Percentiles rank a stretch among this genome's conserved stretches.
phyloP scores from a whole-genome alignment of 2,329 filamentous ascomycete genomes.

The Keithomyces neogunnii region DNA sequence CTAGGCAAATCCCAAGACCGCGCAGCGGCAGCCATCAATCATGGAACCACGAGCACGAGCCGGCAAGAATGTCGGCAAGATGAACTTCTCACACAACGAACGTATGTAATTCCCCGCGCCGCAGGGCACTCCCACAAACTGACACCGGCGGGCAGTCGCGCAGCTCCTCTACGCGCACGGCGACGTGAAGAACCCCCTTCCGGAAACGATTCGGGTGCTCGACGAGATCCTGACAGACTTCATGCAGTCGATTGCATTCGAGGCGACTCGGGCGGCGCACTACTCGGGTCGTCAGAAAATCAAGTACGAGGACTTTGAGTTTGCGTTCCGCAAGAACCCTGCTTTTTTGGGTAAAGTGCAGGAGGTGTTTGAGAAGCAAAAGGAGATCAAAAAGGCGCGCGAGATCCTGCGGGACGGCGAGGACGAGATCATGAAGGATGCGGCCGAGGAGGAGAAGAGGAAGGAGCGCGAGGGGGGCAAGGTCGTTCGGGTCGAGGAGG shows the following conservation, averaged over 20 bases:
- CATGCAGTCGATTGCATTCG: conserved; percentile 87
- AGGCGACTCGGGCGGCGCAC: conserved; percentile 76
- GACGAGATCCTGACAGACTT: conserved; percentile 97
- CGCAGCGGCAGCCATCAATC: conserved; percentile 19
- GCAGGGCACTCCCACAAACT: not conserved
- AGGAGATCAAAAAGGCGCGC: conserved; percentile 73
- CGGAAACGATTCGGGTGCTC: conserved; percentile 75
- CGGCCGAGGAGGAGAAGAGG: conserved; percentile 34
- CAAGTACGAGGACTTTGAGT: conserved; percentile 97
- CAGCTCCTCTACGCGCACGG: conserved; percentile 74
- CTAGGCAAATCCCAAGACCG: not conserved
- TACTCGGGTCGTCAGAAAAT: conserved; percentile 90
- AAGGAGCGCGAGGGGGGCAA: conserved; percentile 20
- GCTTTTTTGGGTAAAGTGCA: conserved; percentile 81
- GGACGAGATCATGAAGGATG: conserved; percentile 47
- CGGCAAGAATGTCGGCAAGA: conserved; percentile 73
- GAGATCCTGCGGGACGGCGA: conserved; percentile 67
- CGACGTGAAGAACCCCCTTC: conserved; percentile 68
- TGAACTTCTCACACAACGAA: conserved; percentile 69
- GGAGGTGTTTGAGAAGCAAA: conserved; percentile 82
- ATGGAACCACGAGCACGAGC: conserved; percentile 73
- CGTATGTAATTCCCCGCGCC: conserved; percentile 42
- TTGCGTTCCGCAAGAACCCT: conserved; percentile 78
- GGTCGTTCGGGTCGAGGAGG: conserved; percentile 34
- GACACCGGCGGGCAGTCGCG: conserved; percentile 41